These are phyloP conservation scores for Chloris gayana DNA, from an alignment of 176 grass and related monocot species.

Conservation along the genomic window DNA sequence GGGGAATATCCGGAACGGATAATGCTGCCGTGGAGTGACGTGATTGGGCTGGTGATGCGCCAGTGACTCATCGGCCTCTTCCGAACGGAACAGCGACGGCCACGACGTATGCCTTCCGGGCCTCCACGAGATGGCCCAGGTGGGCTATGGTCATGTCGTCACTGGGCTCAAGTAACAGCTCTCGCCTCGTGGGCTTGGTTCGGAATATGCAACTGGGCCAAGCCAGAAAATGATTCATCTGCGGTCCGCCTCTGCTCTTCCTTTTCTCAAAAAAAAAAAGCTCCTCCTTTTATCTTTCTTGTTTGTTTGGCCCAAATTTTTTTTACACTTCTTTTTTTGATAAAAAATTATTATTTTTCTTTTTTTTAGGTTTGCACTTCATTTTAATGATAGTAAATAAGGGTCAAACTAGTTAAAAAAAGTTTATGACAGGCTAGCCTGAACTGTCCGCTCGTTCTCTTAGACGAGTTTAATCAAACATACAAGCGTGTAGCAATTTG, in stretches of 20 bases:
- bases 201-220: background rate
- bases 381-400: background rate
- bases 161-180: background rate
- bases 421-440: too few relatives aligned
- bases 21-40: background rate
- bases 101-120: background rate
- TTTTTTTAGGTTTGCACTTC: background rate
- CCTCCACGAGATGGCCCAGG: background rate
- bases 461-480: too few relatives aligned
- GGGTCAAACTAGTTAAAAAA: background rate
- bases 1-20: constrained; percentile 4
- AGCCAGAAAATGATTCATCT: background rate
- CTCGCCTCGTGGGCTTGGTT: background rate
- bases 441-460: too few relatives aligned
- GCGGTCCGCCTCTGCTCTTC: background rate
- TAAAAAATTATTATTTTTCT: too few relatives aligned
- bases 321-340: too few relatives aligned
- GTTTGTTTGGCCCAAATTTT: too few relatives aligned
- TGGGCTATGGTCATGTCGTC: background rate
- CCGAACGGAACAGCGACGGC: background rate
- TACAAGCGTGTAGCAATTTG: too few relatives aligned
- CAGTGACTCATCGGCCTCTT: background rate
- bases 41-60: background rate
- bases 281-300: too few relatives aligned
- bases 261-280: too few relatives aligned